Percentiles rank a stretch among this genome's conserved stretches.
Conservation (phyloP, 73 alveolate species). For the Diophrys appendiculata region DNA sequence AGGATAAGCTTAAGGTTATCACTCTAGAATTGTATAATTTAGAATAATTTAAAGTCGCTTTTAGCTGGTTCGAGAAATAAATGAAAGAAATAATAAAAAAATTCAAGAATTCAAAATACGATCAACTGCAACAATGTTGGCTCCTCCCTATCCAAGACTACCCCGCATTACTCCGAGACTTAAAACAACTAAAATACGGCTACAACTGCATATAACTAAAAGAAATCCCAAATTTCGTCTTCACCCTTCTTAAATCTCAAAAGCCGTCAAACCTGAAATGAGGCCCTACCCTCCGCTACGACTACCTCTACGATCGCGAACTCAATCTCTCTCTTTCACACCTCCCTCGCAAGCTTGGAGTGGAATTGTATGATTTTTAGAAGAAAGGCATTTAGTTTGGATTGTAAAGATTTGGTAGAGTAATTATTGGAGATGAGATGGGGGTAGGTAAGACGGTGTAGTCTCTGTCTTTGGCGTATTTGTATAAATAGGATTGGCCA, state of each 20-base stretch:
- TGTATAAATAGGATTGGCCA: conserved; percentile 90
- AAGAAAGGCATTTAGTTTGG: conserved; percentile 75
- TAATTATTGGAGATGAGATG: conserved; percentile 93
- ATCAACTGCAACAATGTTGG: not conserved
- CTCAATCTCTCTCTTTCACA: not conserved
- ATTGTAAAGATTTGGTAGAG: conserved; percentile 78
- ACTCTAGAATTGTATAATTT: not conserved
- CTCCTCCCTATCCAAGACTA: not conserved
- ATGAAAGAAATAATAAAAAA: conserved; percentile 3
- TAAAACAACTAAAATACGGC: not conserved
- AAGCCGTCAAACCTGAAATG: not conserved
- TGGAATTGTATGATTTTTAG: conserved; percentile 17
- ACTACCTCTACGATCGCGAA: not conserved
- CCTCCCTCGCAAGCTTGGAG: conserved; percentile 7
- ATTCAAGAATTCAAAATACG: conserved; percentile 2
- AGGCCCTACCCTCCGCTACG: not conserved
- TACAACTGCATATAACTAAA: not conserved
- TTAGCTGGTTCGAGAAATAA: not conserved
- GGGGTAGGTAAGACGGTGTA: conserved; percentile 94
- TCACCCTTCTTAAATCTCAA: not conserved
- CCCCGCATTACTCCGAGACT: not conserved
- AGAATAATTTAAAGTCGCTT: not conserved
- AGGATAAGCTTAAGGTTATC: no score
- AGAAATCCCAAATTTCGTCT: conserved; percentile 3
- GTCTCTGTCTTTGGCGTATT: conserved; percentile 75